A percentile compares a stretch with the other conserved stretches of the same genome.
These are phyloP conservation scores for Melaleuca quinquenervia DNA, from an alignment of 345 rosid genomes.

Conservation along the genomic window DNA sequence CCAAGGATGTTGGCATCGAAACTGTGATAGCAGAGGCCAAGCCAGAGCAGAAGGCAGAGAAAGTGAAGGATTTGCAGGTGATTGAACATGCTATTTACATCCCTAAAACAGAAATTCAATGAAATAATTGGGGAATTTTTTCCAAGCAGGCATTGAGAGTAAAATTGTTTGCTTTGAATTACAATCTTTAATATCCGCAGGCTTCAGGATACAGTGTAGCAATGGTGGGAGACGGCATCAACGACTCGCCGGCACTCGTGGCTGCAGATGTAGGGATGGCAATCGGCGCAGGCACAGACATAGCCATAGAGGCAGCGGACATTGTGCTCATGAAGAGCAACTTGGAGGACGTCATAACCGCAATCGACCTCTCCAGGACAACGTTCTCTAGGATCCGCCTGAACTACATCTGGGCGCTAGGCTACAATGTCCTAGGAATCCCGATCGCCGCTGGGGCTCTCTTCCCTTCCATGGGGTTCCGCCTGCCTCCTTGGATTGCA, in stretches of 20 bases:
- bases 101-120: background rate
- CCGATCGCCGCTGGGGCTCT: slow-evolving; percentile 85
- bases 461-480: slow-evolving; percentile 50
- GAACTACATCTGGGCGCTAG: slow-evolving; percentile 92
- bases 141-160: background rate
- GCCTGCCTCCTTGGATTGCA: slow-evolving; percentile 95
- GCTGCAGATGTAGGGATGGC: slow-evolving; percentile 98
- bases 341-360: slow-evolving; percentile 92
- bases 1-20: slow-evolving; percentile 72
- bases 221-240: slow-evolving; percentile 96
- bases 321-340: slow-evolving; percentile 89
- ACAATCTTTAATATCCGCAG: slow-evolving; percentile 15
- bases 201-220: slow-evolving; percentile 62
- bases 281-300: slow-evolving; percentile 91
- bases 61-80: slow-evolving; percentile 79
- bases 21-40: slow-evolving; percentile 75
- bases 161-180: background rate
- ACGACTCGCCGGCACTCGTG: slow-evolving; percentile 88
- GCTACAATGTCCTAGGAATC: slow-evolving; percentile 76
- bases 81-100: background rate
- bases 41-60: slow-evolving; percentile 89
- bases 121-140: background rate
- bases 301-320: slow-evolving; percentile 95
- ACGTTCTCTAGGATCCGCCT: slow-evolving; percentile 76
- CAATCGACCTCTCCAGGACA: slow-evolving; percentile 77